Evolutionary conservation across 257 asterid species (phyloP).

Genomic region (Solanum ahanhuiri): DNA sequence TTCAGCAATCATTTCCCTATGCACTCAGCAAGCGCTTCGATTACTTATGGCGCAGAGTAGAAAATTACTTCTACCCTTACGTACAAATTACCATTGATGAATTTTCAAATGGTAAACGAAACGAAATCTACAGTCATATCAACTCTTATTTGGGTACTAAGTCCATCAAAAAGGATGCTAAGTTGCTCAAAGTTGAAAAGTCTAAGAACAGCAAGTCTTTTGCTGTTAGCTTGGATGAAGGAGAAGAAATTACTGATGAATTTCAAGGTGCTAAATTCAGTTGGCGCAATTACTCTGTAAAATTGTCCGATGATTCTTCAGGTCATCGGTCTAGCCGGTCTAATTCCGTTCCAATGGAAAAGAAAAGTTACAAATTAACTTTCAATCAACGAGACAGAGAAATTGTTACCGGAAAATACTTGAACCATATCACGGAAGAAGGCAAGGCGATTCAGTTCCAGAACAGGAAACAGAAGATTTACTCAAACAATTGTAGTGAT

Average conservation of each 20-base stretch:
- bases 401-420: not conserved
- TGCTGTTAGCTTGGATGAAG: not conserved
- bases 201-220: not conserved
- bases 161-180: not conserved
- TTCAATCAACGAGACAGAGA: not conserved
- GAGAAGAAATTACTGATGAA: not conserved
- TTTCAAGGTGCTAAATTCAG: not conserved
- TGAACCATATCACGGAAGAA: not conserved
- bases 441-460: not conserved
- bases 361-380: not conserved
- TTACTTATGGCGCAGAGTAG: not conserved
- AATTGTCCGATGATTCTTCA: not conserved
- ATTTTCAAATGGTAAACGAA: not conserved
- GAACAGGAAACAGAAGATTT: not conserved
- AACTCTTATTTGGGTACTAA: not conserved
- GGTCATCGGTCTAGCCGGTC: not conserved
- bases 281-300: not conserved
- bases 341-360: not conserved
- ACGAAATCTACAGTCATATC: not conserved
- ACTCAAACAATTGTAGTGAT: not conserved
- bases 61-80: not conserved
- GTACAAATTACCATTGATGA: not conserved
- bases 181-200: not conserved
- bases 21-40: not conserved
- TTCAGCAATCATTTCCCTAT: not conserved